Percentiles rank a stretch among this genome's conserved stretches.
Conservation (phyloP, 169 alveolate species). For the Theileria parva region DNA sequence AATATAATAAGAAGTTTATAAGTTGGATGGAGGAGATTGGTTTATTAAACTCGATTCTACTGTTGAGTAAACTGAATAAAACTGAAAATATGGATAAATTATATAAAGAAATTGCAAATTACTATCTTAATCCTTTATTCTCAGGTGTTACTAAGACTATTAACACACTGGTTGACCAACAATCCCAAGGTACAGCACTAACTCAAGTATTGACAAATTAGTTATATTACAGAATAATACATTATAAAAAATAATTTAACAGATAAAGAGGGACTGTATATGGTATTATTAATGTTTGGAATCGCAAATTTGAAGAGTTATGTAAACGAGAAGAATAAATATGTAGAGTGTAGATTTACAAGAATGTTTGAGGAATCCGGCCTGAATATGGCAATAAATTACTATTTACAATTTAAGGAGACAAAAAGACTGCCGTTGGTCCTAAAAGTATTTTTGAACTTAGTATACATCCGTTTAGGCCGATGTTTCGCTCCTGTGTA, state of each 20-base stretch:
- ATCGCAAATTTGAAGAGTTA: constrained; percentile 10
- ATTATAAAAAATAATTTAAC: no score
- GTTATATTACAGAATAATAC: neutral
- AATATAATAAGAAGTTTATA: neutral
- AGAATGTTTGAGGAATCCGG: constrained; percentile 9
- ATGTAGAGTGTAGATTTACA: constrained; percentile 2
- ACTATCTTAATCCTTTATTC: neutral
- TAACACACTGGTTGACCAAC: neutral
- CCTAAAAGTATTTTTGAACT: neutral
- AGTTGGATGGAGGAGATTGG: neutral
- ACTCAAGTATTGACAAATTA: no score
- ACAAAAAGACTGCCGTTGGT: neutral
- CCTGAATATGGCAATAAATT: constrained; percentile 1
- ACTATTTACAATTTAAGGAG: neutral
- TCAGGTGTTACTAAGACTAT: neutral
- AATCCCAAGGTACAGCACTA: neutral
- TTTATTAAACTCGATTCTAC: neutral
- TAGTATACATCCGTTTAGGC: neutral
- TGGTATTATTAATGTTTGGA: constrained; percentile 6
- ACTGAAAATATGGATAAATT: neutral
- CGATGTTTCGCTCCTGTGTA: neutral
- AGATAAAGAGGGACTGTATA: neutral
- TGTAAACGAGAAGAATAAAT: neutral
- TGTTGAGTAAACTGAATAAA: neutral
- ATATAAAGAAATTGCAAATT: neutral